phyloP scores from a whole-genome alignment of 129 eudicot genomes.

The Saussurea involucrata region DNA sequence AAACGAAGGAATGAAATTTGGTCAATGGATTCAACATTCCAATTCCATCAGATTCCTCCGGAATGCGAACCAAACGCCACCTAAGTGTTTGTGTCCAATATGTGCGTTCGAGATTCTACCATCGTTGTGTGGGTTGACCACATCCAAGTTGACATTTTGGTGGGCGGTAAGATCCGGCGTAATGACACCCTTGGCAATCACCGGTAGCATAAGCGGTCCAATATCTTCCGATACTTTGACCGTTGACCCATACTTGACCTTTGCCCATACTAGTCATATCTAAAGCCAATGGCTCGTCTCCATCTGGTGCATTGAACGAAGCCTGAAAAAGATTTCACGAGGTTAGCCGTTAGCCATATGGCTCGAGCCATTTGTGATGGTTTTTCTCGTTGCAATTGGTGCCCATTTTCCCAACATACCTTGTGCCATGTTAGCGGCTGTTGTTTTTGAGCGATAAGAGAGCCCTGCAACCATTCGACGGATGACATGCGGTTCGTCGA shows the following conservation, averaged over 20 bases:
- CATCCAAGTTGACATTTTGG: constrained; percentile 88
- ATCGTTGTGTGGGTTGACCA: constrained; percentile 92
- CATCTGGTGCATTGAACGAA: constrained; percentile 56
- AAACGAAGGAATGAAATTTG: too few relatives aligned
- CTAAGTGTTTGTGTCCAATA: neutral
- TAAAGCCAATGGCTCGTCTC: constrained; percentile 68
- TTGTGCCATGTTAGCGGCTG: constrained; percentile 78
- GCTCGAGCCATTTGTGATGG: neutral
- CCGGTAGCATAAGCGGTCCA: constrained; percentile 82
- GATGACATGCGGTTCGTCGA: constrained; percentile 38
- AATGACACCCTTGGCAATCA: constrained; percentile 66
- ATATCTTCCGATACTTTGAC: constrained; percentile 89
- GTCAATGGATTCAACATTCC: too few relatives aligned
- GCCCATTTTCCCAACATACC: constrained; percentile 26
- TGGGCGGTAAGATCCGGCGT: constrained; percentile 63
- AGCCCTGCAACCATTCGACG: constrained; percentile 55
- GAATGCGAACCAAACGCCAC: too few relatives aligned
- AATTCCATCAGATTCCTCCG: too few relatives aligned
- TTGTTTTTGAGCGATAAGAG: constrained; percentile 53
- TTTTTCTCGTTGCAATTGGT: neutral
- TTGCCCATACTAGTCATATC: constrained; percentile 99
- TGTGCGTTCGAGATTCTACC: constrained; percentile 38
- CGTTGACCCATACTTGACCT: constrained; percentile 94
- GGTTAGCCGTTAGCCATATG: neutral
- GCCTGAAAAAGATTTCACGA: constrained; percentile 33